Percentiles rank a stretch among this genome's conserved stretches.
Evolutionary conservation across 2,329 filamentous ascomycete species (phyloP).

Genomic region (Zasmidium angulare): DNA sequence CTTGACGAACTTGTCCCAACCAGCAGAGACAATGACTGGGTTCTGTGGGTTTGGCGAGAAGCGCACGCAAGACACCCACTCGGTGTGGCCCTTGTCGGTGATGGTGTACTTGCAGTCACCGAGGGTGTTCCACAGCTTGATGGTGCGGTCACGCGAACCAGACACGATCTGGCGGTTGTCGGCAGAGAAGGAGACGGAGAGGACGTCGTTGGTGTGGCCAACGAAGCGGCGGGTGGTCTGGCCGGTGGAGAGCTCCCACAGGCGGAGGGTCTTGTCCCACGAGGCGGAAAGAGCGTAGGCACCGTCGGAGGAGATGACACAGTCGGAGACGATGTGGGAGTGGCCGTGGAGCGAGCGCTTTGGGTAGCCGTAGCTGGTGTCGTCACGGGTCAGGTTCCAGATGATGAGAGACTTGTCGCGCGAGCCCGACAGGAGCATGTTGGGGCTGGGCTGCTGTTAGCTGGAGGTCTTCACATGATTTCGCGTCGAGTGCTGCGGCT

Average conservation of each 20-base stretch:
- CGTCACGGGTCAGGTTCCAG: slow-evolving; percentile 99
- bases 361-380: slow-evolving; percentile 96
- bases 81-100: slow-evolving; percentile 99
- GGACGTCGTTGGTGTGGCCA: slow-evolving; percentile 98
- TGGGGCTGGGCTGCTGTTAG: slow-evolving; percentile 63
- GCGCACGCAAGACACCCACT: slow-evolving; percentile 99
- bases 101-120: slow-evolving; percentile 99
- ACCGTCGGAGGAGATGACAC: slow-evolving; percentile 99
- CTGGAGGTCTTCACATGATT: slow-evolving; percentile 43
- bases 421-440: slow-evolving; percentile 97
- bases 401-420: slow-evolving; percentile 99
- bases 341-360: slow-evolving; percentile 98
- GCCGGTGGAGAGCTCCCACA: slow-evolving; percentile 98
- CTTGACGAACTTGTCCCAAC: slow-evolving; percentile 99
- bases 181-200: slow-evolving; percentile 99
- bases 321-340: slow-evolving; percentile 99
- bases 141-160: slow-evolving; percentile 94
- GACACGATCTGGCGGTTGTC: slow-evolving; percentile 99
- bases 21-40: slow-evolving; percentile 97
- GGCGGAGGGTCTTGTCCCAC: slow-evolving; percentile 99
- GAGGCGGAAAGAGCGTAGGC: slow-evolving; percentile 98
- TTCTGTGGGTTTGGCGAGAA: slow-evolving; percentile 99
- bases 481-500: slow-evolving; percentile 3
- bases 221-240: slow-evolving; percentile 97
- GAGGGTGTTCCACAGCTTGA: slow-evolving; percentile 99